Base-by-base conservation (phyloP, 2,329 filamentous ascomycete genomes). In the Fusarium pseudoanthophilum region DNA sequence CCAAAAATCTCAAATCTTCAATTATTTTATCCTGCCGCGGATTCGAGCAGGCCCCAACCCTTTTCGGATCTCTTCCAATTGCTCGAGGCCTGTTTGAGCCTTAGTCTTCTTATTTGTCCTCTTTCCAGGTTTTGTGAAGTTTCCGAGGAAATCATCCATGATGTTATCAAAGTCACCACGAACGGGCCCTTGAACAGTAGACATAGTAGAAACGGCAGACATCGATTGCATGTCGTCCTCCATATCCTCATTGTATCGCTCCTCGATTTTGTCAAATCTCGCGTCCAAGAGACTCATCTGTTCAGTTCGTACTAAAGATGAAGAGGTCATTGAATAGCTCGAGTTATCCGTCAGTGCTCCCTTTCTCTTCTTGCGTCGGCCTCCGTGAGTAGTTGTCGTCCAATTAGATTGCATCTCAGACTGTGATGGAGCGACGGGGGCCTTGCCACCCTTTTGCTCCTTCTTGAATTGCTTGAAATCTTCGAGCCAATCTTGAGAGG, bases 401-500 rank as follows among this genome's bases (percentile, higher is more conserved):
- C 92, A 89, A 75, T 92, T 85, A 11, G 92, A 93, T 78, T 93
- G 90, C 52, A 92, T 78, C 72, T 92, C 92, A 7, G 91, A 92
- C 21, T 88, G 87, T 34, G 81, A 79, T n/a, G 81, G 78, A 2
- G 87, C 86, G 10, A 81, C 82, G 39, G 77, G 80, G 30, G 78
- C 77, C 71, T 86, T 79, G 21, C 81, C 80, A 2, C 80, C 80
- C 76, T 90, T 90, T 77, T 92, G 88, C 67, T 95, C 93, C 79
- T 93, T 93, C 83, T 98, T 98, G 87, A 97, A 98, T 80, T 96
- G 94, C 77, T 93, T 93, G 84, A 97, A 98, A 78, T 98, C 93
- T 63, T 92, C 91, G 83, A 98, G 88, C 95, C 96, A 99, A 75
- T 93, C 92, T 69, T 94, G 92, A 62, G 93, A 91, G 21, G 86